Conservation (phyloP, 306 rosid species). For the Lathyrus aphaca region DNA sequence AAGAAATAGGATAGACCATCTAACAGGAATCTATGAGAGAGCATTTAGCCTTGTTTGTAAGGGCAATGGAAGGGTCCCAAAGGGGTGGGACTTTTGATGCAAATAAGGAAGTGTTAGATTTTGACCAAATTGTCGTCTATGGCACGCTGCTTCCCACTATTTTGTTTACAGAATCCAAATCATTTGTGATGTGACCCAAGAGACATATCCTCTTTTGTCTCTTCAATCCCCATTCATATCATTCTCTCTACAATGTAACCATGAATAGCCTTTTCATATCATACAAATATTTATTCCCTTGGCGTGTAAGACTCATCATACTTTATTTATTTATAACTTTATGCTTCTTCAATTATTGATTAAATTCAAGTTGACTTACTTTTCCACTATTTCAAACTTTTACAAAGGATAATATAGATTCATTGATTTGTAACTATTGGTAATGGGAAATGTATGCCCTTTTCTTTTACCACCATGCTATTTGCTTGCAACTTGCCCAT, state of each 20-base stretch:
- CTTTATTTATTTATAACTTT: conserved; percentile 6
- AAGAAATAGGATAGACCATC: too few relatives aligned
- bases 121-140: conserved; percentile 55
- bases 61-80: conserved; percentile 37
- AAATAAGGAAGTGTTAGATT: conserved; percentile 31
- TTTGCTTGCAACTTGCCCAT: not conserved
- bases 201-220: conserved; percentile 45
- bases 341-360: conserved; percentile 35
- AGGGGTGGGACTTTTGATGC: conserved; percentile 45
- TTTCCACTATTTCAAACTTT: conserved; percentile 21
- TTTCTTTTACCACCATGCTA: not conserved
- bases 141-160: conserved; percentile 67
- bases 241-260: conserved; percentile 37
- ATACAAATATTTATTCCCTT: conserved; percentile 59
- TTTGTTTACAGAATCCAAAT: conserved; percentile 48
- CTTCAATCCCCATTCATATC: conserved; percentile 46
- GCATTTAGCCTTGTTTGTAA: conserved; percentile 13
- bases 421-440: not conserved
- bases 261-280: conserved; percentile 44
- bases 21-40: too few relatives aligned
- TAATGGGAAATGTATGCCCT: not conserved
- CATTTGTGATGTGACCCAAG: conserved; percentile 44
- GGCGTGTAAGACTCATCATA: conserved; percentile 57
- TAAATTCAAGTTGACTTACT: conserved; percentile 40
- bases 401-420: conserved; percentile 18